A percentile compares a stretch with the other conserved stretches of the same genome.
These are phyloP conservation scores for Colletotrichum echinochloae DNA, from an alignment of 2,329 filamentous ascomycete species.

Conservation along the genomic window DNA sequence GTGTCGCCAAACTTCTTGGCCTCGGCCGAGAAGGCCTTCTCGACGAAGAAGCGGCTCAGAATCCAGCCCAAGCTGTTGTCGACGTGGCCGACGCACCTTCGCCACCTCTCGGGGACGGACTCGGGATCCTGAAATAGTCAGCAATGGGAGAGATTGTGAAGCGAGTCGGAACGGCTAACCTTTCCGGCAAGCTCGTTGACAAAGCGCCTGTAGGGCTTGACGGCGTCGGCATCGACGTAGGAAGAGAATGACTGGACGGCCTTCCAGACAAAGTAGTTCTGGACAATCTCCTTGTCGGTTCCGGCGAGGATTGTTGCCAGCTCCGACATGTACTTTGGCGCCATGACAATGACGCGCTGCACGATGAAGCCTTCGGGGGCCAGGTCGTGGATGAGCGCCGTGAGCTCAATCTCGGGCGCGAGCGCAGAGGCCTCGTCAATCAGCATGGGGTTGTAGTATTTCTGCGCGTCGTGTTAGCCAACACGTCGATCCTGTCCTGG, in stretches of 20 bases:
- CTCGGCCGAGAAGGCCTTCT: conserved; percentile 74
- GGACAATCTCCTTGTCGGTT: conserved; percentile 66
- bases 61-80: conserved; percentile 74
- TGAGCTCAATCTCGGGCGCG: conserved; percentile 67
- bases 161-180: conserved; percentile 45
- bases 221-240: conserved; percentile 68
- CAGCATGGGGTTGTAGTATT: conserved; percentile 74
- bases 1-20: conserved; percentile 75
- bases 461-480: conserved; percentile 48
- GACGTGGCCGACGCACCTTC: conserved; percentile 70
- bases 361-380: conserved; percentile 62
- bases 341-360: conserved; percentile 68
- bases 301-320: conserved; percentile 66
- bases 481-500: background rate
- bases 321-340: conserved; percentile 70
- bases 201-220: conserved; percentile 71
- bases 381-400: conserved; percentile 63
- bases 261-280: conserved; percentile 75
- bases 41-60: conserved; percentile 76
- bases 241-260: conserved; percentile 64
- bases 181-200: conserved; percentile 70
- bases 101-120: conserved; percentile 73
- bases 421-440: conserved; percentile 66
- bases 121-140: conserved; percentile 62
- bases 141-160: background rate